Evolutionary conservation across 495 filamentous ascomycete species (phyloP), one percentile per base, ranked within the genome.

Genomic region (Penicillium bialowiezense): DNA sequence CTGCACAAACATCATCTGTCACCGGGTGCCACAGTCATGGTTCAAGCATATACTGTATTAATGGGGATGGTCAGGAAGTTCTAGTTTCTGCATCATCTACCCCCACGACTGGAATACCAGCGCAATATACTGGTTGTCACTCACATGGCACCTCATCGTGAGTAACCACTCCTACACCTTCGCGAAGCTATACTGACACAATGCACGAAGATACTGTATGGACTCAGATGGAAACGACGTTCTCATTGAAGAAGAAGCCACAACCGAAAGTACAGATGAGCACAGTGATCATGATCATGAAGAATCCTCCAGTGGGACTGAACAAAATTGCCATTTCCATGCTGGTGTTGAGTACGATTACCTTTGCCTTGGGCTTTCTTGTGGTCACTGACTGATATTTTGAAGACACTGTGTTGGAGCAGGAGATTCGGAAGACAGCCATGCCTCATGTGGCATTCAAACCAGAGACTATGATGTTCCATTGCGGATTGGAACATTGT

Each of bases 311-410:
- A 41, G 28, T 13, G 45, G 41, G 12, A 31, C 23, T 34, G 41
- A 13, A 15, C 32, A 44, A 29, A 74, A 75, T 41, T 86, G 81
- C 54, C 82, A 86, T 54, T 85, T 83, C 60, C 81, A 87, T 51
- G 81, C 81, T n/a, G 82, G 81, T 5, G 75, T 86, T 15, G 81
- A 85, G 78, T 82, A 65, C 59, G 72, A 59, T 26, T 28, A 17
- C 15, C 26, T 7, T 10, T 14, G n/a, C 33, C 12, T 39, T 24
- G 12, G 6, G 20, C 4, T 13, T 0, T 13, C 1, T 8, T 15
- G 41, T n/a, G 2, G 19, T 39, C 23, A 14, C 51, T 56, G 43
- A 58, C 35, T 45, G 44, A 23, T 50, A 6, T 2, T 7, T 36
- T 15, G 1, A 26, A 76, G 73, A 56, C 73, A 83, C 58, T 85